Percentiles rank a stretch among this genome's conserved stretches.
Evolutionary conservation across 768 basidiomycete genomes (phyloP).

Genomic region (Russula compacta): DNA sequence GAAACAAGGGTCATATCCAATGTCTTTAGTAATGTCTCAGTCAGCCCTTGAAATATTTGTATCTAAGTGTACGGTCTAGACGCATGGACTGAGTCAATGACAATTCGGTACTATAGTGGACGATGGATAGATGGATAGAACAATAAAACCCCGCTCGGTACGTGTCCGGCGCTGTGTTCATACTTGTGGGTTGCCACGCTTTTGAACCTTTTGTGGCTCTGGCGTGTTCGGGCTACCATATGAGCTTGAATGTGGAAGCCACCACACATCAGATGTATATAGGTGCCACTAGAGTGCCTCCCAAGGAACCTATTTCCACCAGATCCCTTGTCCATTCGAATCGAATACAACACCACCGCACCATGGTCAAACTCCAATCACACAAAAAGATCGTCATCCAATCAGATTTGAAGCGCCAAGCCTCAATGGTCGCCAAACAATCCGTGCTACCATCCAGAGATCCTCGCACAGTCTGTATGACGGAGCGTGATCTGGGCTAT

Average conservation of each 20-base stretch:
- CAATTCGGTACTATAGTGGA: background rate
- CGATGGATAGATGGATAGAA: background rate
- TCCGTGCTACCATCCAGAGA: conserved; percentile 3
- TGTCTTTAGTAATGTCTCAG: too few relatives aligned
- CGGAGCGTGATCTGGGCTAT: conserved; percentile 3
- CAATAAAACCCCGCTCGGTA: conserved; percentile 5
- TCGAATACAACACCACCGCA: background rate
- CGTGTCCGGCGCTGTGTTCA: background rate
- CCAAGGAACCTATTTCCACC: background rate
- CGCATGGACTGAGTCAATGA: background rate
- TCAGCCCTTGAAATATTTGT: too few relatives aligned
- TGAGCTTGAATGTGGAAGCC: conserved; percentile 11
- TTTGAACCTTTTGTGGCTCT: conserved; percentile 14
- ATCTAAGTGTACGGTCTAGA: too few relatives aligned
- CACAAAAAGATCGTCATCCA: conserved; percentile 9
- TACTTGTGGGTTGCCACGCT: conserved; percentile 6
- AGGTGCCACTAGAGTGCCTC: background rate
- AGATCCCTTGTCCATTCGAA: background rate
- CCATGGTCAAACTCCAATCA: conserved; percentile 12
- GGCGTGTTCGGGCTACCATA: conserved; percentile 7
- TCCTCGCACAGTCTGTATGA: conserved; percentile 15
- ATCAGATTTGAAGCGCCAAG: conserved; percentile 2
- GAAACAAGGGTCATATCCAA: too few relatives aligned
- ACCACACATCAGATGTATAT: conserved; percentile 17
- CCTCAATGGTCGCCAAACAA: background rate